These are phyloP conservation scores for Salvia sclarea DNA, from an alignment of 305 asterid genomes.

Conservation along the genomic window DNA sequence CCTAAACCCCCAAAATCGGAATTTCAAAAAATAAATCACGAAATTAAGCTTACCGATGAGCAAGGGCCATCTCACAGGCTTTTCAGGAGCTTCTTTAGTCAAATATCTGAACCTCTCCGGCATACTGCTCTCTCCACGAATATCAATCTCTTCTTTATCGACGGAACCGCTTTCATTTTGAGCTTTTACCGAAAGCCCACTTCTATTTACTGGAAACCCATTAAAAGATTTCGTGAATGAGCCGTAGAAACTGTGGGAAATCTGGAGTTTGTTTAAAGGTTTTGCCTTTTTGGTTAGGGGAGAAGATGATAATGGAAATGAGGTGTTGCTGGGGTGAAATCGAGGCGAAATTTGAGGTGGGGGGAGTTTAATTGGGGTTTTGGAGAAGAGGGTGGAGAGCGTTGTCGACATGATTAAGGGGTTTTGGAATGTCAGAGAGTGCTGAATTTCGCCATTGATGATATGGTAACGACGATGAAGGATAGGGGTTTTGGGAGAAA, in stretches of 20 bases:
- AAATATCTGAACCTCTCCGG: conserved; percentile 82
- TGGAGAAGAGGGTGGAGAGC: conserved; percentile 46
- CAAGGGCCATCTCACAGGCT: conserved; percentile 84
- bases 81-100: conserved; percentile 80
- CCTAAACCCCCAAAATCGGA: too few species aligned
- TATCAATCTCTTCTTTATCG: conserved; percentile 49
- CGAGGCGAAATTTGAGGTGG: conserved; percentile 31
- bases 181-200: conserved; percentile 47
- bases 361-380: conserved; percentile 36
- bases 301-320: conserved; percentile 30
- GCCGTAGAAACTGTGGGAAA: conserved; percentile 34
- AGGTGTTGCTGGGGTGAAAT: conserved; percentile 13
- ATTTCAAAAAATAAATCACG: too few species aligned
- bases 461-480: conserved; percentile 8
- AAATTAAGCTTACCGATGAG: conserved; percentile 56
- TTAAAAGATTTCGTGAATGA: conserved; percentile 28
- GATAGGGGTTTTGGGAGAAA: conserved; percentile 18
- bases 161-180: conserved; percentile 37
- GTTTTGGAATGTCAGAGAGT: conserved; percentile 9
- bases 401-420: conserved; percentile 43
- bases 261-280: conserved; percentile 35
- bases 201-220: conserved; percentile 29
- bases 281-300: conserved; percentile 26
- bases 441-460: conserved; percentile 36
- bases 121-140: conserved; percentile 74